phyloP scores from a whole-genome alignment of 495 filamentous ascomycete species.

The Aspergillus diversus region DNA sequence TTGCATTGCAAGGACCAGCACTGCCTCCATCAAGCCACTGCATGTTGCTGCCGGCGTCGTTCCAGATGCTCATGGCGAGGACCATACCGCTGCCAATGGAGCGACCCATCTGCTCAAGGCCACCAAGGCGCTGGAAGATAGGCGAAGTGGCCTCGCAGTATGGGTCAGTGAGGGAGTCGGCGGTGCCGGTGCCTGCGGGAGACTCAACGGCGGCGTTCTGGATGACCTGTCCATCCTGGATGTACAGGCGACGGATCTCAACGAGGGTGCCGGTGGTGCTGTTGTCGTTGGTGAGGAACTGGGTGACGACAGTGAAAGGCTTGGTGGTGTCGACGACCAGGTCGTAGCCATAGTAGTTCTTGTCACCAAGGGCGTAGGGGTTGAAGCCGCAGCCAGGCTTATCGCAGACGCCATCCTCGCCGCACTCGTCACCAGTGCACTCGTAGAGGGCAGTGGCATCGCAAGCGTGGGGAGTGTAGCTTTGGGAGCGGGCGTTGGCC shows the following conservation, averaged over 20 bases:
- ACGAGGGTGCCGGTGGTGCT: slow-evolving; percentile 48
- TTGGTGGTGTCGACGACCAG: slow-evolving; percentile 60
- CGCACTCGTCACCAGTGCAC: slow-evolving; percentile 53
- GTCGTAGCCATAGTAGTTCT: slow-evolving; percentile 57
- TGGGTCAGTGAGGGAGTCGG: slow-evolving; percentile 31
- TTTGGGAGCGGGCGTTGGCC: slow-evolving; percentile 61
- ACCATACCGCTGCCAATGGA: slow-evolving; percentile 65
- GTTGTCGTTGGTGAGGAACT: slow-evolving; percentile 60
- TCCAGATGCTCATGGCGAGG: slow-evolving; percentile 67
- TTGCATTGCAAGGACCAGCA: slow-evolving; percentile 62
- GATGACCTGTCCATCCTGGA: slow-evolving; percentile 62
- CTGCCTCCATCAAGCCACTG: slow-evolving; percentile 62
- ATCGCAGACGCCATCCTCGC: slow-evolving; percentile 61
- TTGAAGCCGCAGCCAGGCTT: slow-evolving; percentile 69
- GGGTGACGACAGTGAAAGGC: slow-evolving; percentile 68
- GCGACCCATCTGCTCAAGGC: slow-evolving; percentile 34
- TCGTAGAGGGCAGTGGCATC: slow-evolving; percentile 43
- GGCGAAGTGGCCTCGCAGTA: slow-evolving; percentile 25
- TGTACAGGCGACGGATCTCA: slow-evolving; percentile 64
- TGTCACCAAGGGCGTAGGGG: slow-evolving; percentile 59
- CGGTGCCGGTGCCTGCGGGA: slow-evolving; percentile 19
- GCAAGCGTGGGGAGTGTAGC: slow-evolving; percentile 62
- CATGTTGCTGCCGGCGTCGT: slow-evolving; percentile 61
- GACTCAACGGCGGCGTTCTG: slow-evolving; percentile 29
- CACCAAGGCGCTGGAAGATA: slow-evolving; percentile 29